phyloP scores from a whole-genome alignment of 495 filamentous ascomycete genomes.

The Aspergillus heteromorphus region DNA sequence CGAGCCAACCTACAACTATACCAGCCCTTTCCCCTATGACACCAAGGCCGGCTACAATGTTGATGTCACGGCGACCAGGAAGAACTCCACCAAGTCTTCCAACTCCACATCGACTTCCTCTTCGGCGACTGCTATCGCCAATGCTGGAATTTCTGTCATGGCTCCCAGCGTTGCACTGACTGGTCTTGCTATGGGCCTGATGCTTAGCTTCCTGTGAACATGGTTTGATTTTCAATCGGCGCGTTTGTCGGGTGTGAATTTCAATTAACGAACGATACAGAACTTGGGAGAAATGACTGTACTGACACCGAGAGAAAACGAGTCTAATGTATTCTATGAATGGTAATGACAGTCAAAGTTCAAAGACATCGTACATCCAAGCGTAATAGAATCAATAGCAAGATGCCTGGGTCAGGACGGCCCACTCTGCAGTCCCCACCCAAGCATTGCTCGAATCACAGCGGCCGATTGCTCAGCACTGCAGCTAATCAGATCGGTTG shows the following conservation, averaged over 20 bases:
- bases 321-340: constrained; percentile 1
- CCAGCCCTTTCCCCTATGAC: constrained; percentile 38
- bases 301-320: neutral
- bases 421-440: constrained; percentile 3
- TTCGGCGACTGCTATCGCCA: neutral
- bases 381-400: too few species aligned
- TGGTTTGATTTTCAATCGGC: neutral
- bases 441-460: constrained; percentile 8
- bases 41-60: constrained; percentile 27
- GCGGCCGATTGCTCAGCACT: neutral
- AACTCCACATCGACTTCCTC: constrained; percentile 2
- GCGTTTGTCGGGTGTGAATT: neutral
- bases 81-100: neutral
- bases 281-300: neutral
- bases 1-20: constrained; percentile 39
- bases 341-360: neutral
- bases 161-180: neutral
- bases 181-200: neutral
- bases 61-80: constrained; percentile 27
- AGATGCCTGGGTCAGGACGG: too few species aligned
- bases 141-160: neutral
- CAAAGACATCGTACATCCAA: too few species aligned
- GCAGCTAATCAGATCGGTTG: constrained; percentile 3
- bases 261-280: neutral
- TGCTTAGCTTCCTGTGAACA: neutral